Conservation (phyloP, 140 eudicot genomes). For the Anethum foeniculum region DNA sequence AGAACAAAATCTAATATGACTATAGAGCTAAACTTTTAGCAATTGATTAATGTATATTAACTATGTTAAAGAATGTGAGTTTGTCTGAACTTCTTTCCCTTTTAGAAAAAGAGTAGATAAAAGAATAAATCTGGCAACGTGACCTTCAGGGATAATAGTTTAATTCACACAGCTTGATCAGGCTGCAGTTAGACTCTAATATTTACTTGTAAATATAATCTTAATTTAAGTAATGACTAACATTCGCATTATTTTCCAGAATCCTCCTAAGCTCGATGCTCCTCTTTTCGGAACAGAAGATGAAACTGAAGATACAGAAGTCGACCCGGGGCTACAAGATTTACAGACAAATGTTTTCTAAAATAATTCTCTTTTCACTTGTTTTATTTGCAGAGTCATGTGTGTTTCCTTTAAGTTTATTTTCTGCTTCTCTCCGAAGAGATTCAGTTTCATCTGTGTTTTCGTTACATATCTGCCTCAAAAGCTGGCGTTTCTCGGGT, state of each 20-base stretch:
- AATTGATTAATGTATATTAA: not conserved
- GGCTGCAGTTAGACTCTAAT: not conserved
- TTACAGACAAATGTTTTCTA: slow-evolving; percentile 78
- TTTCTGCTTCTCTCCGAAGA: not conserved
- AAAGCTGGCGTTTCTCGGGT: not conserved
- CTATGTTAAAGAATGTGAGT: not conserved
- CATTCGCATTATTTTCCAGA: slow-evolving; percentile 31
- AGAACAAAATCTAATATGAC: not conserved
- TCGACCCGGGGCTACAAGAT: slow-evolving; percentile 67
- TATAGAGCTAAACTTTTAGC: not conserved
- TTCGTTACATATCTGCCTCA: not conserved
- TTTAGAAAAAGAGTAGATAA: not conserved
- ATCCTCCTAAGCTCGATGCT: slow-evolving; percentile 73
- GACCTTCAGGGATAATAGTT: not conserved
- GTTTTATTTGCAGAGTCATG: slow-evolving; percentile 4
- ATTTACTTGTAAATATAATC: not conserved
- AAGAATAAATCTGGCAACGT: not conserved
- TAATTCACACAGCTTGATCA: not conserved
- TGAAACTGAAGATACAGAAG: slow-evolving; percentile 42
- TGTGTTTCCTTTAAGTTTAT: not conserved
- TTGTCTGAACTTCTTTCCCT: not conserved
- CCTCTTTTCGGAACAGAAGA: slow-evolving; percentile 48
- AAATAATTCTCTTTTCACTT: slow-evolving; percentile 2
- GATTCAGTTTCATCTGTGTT: not conserved
- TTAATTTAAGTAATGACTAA: not conserved